Evolutionary conservation across 2,329 filamentous ascomycete species (phyloP), one percentile per base, ranked within the genome.

Genomic region (Calonectria pseudoturangicola): DNA sequence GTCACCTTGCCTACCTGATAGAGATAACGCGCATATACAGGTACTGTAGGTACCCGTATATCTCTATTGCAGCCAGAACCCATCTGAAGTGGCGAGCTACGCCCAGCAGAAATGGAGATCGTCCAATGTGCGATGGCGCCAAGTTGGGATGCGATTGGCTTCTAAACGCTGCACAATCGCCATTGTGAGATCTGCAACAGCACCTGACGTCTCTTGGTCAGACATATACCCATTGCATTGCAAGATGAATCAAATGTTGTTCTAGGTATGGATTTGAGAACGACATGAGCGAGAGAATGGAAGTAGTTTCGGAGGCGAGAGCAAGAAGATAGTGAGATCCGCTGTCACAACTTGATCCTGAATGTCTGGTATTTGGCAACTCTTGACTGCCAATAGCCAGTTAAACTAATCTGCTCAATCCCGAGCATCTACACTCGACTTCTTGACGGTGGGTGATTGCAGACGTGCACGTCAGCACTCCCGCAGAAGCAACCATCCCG

Each of bases 111-210:
- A 39, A 62, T 45, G 56, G 56, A 62, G 73, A 79, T 75, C 73
- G 67, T 62, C 41, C 62, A 58, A 50, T 63, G 58, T 21, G 58
- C 68, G 72, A 79, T 77, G 70, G 77, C 74, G 50, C 72, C 77
- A 75, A 75, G 63, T 63, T 73, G 76, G 77, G 72, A 74, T 76
- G 33, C 73, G 75, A 78, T 69, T 70, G 68, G 58, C 58, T 65
- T 47, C 47, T 69, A 45, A 27, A 41, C 21, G 39, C 18, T 45
- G 41, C 47, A 45, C 65, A 66, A 63, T 64, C 25, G 36, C 62
- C 62, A 67, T 47, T 70, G 74, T 68, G 70, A 54, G 75, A 79
- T 77, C 74, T 66, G 48, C 68, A 54, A 39, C 18, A 25, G 41
- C 60, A 70, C 33, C 33, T 48, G 43, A 25, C 7, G 30, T 18